Evolutionary conservation across 208 protist species (phyloP).

Genomic region (Herpetomonas tarakana): DNA sequence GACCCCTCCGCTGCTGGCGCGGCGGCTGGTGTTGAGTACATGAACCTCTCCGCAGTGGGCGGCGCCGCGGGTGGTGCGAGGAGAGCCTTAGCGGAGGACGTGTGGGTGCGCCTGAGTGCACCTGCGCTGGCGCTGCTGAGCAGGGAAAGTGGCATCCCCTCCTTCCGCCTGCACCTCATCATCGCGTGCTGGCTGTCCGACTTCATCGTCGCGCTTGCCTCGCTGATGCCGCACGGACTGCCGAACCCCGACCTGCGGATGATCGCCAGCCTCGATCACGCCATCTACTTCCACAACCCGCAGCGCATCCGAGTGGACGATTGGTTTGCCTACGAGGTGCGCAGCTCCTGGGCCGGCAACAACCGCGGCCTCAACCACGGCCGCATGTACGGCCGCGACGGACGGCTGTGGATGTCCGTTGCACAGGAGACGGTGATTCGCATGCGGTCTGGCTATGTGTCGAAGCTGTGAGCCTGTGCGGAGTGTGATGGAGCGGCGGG

Average conservation of each 20-base stretch:
- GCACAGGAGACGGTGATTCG: constrained; percentile 45
- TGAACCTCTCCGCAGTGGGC: constrained; percentile 10
- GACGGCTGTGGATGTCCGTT: constrained; percentile 41
- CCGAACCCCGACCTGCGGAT: constrained; percentile 20
- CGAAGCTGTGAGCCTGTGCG: constrained; percentile 12
- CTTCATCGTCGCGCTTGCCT: constrained; percentile 29
- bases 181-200: constrained; percentile 45
- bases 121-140: constrained; percentile 8
- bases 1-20: background rate
- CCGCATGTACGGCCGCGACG: constrained; percentile 36
- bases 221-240: constrained; percentile 21
- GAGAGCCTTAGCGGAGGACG: constrained; percentile 12
- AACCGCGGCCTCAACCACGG: constrained; percentile 35
- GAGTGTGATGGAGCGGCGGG: background rate
- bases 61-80: background rate
- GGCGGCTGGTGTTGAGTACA: constrained; percentile 10
- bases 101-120: constrained; percentile 18
- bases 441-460: constrained; percentile 12
- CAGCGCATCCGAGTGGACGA: constrained; percentile 25
- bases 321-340: constrained; percentile 53
- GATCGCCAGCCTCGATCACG: constrained; percentile 56
- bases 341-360: constrained; percentile 24
- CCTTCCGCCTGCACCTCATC: constrained; percentile 29
- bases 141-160: constrained; percentile 18
- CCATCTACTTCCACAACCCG: constrained; percentile 48